Evolutionary conservation across 2,329 filamentous ascomycete genomes (phyloP).

Genomic region (Hypoxylon sp.): DNA sequence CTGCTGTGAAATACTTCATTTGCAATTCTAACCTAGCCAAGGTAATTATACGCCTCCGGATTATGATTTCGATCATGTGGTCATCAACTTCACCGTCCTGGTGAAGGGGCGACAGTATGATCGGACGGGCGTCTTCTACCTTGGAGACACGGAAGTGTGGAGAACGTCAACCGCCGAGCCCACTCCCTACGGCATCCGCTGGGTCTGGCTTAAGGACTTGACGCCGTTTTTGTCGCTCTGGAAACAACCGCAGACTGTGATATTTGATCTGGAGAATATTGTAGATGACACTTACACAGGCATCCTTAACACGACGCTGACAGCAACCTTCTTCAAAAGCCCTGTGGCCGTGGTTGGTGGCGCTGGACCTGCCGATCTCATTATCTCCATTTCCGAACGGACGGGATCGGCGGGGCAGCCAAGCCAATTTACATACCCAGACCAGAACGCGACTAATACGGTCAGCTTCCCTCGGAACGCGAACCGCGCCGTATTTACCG

Average conservation of each 20-base stretch:
- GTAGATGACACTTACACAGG: slow-evolving; percentile 80
- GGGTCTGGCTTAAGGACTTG: slow-evolving; percentile 85
- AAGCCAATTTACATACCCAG: slow-evolving; percentile 78
- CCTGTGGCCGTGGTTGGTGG: slow-evolving; percentile 55
- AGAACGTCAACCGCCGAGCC: slow-evolving; percentile 87
- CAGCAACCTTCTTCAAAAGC: slow-evolving; percentile 77
- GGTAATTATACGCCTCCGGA: slow-evolving; percentile 75
- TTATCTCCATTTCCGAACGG: slow-evolving; percentile 76
- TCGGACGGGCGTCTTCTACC: slow-evolving; percentile 80
- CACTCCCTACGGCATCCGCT: slow-evolving; percentile 75
- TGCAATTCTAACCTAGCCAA: slow-evolving; percentile 52
- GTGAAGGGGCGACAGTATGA: slow-evolving; percentile 83
- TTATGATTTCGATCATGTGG: slow-evolving; percentile 80
- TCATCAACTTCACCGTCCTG: slow-evolving; percentile 81
- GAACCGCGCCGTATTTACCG: slow-evolving; percentile 78
- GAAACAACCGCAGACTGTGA: slow-evolving; percentile 77
- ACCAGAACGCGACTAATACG: slow-evolving; percentile 70
- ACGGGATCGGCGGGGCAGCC: slow-evolving; percentile 64
- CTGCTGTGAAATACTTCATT: slow-evolving; percentile 16
- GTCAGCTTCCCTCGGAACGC: slow-evolving; percentile 76
- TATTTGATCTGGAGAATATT: slow-evolving; percentile 84
- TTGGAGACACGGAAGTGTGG: slow-evolving; percentile 85
- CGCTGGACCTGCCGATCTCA: slow-evolving; percentile 70
- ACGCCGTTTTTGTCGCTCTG: slow-evolving; percentile 79
- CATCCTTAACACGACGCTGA: slow-evolving; percentile 79